Evolutionary conservation across 2,329 filamentous ascomycete genomes (phyloP).

Genomic region (Tolypocladium nubicola): DNA sequence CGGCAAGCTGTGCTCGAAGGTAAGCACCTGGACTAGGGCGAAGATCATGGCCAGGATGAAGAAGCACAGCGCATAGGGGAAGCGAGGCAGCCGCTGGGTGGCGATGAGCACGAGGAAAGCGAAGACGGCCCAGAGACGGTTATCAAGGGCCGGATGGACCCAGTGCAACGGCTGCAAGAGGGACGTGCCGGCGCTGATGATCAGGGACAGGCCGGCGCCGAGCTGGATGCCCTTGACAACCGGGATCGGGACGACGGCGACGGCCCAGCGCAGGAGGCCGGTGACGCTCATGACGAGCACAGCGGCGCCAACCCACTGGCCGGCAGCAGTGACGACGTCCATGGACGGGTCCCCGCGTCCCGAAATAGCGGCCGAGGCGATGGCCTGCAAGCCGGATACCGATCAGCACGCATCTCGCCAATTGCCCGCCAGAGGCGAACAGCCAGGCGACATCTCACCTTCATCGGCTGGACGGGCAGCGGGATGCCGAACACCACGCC

Average conservation of each 20-base stretch:
- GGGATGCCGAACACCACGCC: slow-evolving; percentile 79
- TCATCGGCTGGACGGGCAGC: slow-evolving; percentile 83
- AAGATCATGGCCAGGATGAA: slow-evolving; percentile 60
- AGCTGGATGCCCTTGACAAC: slow-evolving; percentile 94
- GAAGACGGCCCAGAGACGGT: slow-evolving; percentile 63
- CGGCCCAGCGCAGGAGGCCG: slow-evolving; percentile 65
- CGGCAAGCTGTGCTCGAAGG: slow-evolving; percentile 29
- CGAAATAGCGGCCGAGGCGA: slow-evolving; percentile 80
- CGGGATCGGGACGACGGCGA: slow-evolving; percentile 66
- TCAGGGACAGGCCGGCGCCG: slow-evolving; percentile 75
- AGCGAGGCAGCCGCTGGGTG: slow-evolving; percentile 52
- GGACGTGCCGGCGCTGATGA: slow-evolving; percentile 62
- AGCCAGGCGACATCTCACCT: slow-evolving; percentile 25
- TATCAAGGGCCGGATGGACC: slow-evolving; percentile 61
- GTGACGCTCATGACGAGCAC: slow-evolving; percentile 71
- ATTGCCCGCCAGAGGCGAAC: background rate
- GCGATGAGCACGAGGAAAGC: slow-evolving; percentile 62
- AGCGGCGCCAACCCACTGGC: slow-evolving; percentile 59
- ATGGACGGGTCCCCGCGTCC: slow-evolving; percentile 41
- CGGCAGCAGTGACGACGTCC: slow-evolving; percentile 65
- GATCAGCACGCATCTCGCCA: background rate
- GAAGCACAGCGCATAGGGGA: slow-evolving; percentile 70
- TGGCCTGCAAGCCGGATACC: slow-evolving; percentile 44
- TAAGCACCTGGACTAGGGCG: slow-evolving; percentile 34
- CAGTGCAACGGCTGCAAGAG: slow-evolving; percentile 61